phyloP scores from a whole-genome alignment of 306 rosid genomes.

The Spatholobus suberectus region DNA sequence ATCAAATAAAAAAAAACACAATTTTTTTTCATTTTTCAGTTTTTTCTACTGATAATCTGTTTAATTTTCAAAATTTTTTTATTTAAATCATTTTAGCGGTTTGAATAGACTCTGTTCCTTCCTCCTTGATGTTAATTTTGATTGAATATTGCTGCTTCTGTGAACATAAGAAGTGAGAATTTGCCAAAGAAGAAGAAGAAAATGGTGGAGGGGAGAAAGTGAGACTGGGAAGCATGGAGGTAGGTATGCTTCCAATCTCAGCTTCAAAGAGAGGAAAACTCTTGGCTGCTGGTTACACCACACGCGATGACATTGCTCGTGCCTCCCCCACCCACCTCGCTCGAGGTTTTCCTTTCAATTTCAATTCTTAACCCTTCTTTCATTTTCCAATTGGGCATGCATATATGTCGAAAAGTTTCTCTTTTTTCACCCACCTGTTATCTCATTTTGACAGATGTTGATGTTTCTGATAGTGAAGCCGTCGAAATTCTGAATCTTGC shows the following conservation, averaged over 20 bases:
- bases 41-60: background rate
- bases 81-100: background rate
- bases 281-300: slow-evolving; percentile 75
- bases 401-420: background rate
- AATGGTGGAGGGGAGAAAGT: background rate
- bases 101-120: background rate
- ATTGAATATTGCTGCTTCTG: background rate
- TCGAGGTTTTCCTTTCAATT: slow-evolving; percentile 55
- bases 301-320: slow-evolving; percentile 60
- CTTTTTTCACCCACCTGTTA: background rate
- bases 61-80: background rate
- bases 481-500: slow-evolving; percentile 71
- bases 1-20: background rate
- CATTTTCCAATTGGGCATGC: background rate
- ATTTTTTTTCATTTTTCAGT: background rate
- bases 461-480: slow-evolving; percentile 71
- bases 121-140: background rate
- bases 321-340: slow-evolving; percentile 65
- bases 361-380: slow-evolving; percentile 22
- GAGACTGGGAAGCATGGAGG: slow-evolving; percentile 58
- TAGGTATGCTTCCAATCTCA: slow-evolving; percentile 81
- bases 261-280: slow-evolving; percentile 84
- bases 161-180: background rate
- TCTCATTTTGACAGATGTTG: slow-evolving; percentile 59
- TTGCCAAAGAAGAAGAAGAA: slow-evolving; percentile 6